Conservation (phyloP, 2,329 filamentous ascomycete genomes). For the Alternaria sp. region DNA sequence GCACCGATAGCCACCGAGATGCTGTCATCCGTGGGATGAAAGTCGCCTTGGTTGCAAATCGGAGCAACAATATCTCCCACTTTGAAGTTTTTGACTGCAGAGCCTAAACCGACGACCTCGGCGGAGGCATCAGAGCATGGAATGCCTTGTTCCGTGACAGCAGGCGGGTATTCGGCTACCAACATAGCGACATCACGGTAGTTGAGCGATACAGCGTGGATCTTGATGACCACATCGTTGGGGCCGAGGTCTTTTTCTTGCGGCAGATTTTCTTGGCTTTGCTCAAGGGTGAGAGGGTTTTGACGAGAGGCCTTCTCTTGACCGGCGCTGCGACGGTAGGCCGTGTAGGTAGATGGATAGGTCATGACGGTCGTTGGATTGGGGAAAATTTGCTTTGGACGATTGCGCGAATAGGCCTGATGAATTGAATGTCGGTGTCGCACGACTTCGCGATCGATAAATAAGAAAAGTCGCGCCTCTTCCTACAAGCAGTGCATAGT, state of each 20-base stretch:
- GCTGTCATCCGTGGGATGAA: slow-evolving; percentile 20
- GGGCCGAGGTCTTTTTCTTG: slow-evolving; percentile 7
- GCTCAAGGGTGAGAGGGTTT: slow-evolving; percentile 14
- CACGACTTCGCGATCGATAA: neutral
- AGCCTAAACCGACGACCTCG: slow-evolving; percentile 31
- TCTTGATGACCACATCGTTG: slow-evolving; percentile 29
- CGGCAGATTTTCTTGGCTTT: neutral
- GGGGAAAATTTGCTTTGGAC: neutral
- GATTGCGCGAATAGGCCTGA: neutral
- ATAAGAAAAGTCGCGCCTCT: neutral
- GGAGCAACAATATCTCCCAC: slow-evolving; percentile 36
- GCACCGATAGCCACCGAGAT: slow-evolving; percentile 14
- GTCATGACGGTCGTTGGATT: slow-evolving; percentile 2
- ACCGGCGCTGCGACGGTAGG: slow-evolving; percentile 29
- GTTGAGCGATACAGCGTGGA: slow-evolving; percentile 38
- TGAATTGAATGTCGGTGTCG: neutral
- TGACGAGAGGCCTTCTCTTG: slow-evolving; percentile 14
- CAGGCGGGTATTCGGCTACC: slow-evolving; percentile 18
- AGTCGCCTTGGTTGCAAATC: slow-evolving; percentile 8
- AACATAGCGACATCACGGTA: slow-evolving; percentile 39
- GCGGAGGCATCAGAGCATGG: slow-evolving; percentile 33
- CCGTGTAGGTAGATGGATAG: slow-evolving; percentile 20
- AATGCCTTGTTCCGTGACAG: slow-evolving; percentile 20
- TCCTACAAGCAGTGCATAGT: too few species aligned
- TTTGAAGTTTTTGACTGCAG: slow-evolving; percentile 19